Conservation (phyloP, 2,329 filamentous ascomycete genomes). For the Trichoderma simmonsii region DNA sequence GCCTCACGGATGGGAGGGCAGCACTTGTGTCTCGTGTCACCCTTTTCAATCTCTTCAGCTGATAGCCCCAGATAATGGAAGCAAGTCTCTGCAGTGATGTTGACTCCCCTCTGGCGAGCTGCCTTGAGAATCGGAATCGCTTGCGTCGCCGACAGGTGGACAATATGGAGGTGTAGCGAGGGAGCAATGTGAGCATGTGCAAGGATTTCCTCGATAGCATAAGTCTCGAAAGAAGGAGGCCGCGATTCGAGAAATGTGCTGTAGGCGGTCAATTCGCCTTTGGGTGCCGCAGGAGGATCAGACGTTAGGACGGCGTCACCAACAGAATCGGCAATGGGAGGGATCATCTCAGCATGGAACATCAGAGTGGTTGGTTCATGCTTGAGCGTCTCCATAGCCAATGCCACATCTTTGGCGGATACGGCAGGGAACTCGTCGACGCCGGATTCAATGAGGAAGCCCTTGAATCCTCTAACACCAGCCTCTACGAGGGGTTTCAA, state of each 20-base stretch:
- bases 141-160: slow-evolving; percentile 86
- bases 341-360: slow-evolving; percentile 99
- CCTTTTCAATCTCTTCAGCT: slow-evolving; percentile 75
- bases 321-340: slow-evolving; percentile 76
- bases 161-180: slow-evolving; percentile 82
- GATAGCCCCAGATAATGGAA: slow-evolving; percentile 90
- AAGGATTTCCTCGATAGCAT: slow-evolving; percentile 83
- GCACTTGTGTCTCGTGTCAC: slow-evolving; percentile 92
- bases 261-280: slow-evolving; percentile 73
- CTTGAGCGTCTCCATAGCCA: slow-evolving; percentile 77
- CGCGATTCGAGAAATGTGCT: slow-evolving; percentile 88
- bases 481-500: slow-evolving; percentile 76
- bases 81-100: slow-evolving; percentile 91
- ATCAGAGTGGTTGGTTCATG: slow-evolving; percentile 86
- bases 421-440: slow-evolving; percentile 96
- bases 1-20: slow-evolving; percentile 85
- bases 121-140: slow-evolving; percentile 76
- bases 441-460: slow-evolving; percentile 94
- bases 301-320: slow-evolving; percentile 72
- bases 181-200: slow-evolving; percentile 77
- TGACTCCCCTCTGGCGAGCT: slow-evolving; percentile 69
- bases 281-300: slow-evolving; percentile 65
- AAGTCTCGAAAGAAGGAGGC: slow-evolving; percentile 85
- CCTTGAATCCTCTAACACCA: slow-evolving; percentile 94
- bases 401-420: slow-evolving; percentile 71